Evolutionary conservation across 2,329 filamentous ascomycete species (phyloP).

Genomic region (Dothidotthia symphoricarpi): DNA sequence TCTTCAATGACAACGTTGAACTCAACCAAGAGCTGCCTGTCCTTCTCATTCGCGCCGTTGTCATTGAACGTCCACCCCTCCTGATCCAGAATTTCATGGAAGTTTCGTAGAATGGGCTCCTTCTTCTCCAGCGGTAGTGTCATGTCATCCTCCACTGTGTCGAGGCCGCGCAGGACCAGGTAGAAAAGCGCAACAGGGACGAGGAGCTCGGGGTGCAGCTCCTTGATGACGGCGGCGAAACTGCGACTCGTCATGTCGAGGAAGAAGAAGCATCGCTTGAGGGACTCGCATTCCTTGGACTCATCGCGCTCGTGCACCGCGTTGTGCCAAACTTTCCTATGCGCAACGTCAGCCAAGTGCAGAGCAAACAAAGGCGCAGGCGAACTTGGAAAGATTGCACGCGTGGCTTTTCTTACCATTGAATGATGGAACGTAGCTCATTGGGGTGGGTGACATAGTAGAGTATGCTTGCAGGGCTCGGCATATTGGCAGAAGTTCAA

Average conservation of each 20-base stretch:
- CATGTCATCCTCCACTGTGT: conserved; percentile 99
- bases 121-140: conserved; percentile 79
- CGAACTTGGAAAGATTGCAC: neutral
- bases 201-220: conserved; percentile 90
- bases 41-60: conserved; percentile 89
- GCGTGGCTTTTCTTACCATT: conserved; percentile 67
- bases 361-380: neutral
- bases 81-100: conserved; percentile 72
- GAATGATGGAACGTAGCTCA: conserved; percentile 77
- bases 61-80: conserved; percentile 89
- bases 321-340: conserved; percentile 94
- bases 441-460: conserved; percentile 75
- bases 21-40: conserved; percentile 85
- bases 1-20: conserved; percentile 85
- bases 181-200: conserved; percentile 91
- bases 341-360: conserved; percentile 9
- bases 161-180: conserved; percentile 82
- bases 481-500: conserved; percentile 29
- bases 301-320: conserved; percentile 82
- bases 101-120: conserved; percentile 79
- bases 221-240: conserved; percentile 89
- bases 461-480: conserved; percentile 52
- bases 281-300: conserved; percentile 68
- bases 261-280: conserved; percentile 81
- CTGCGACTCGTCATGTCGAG: conserved; percentile 88